phyloP scores from a whole-genome alignment of 768 basidiomycete genomes.

The Psilocybe tampanensis region DNA sequence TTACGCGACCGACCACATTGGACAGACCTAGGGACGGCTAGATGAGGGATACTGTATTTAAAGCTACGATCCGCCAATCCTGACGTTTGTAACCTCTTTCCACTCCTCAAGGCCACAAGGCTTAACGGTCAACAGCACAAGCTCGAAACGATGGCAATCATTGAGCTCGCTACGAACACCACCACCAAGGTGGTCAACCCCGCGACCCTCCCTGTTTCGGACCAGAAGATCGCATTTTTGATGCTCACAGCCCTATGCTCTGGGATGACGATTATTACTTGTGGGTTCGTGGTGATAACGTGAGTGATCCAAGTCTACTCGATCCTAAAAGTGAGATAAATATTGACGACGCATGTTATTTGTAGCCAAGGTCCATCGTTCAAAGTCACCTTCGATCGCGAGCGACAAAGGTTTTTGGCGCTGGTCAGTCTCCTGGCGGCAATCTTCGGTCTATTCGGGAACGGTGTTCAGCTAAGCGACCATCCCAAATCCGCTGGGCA shows the following conservation, averaged over 20 bases:
- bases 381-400: conserved; percentile 8
- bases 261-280: conserved; percentile 14
- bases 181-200: background rate
- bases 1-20: too few species aligned
- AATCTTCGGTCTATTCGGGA: conserved; percentile 11
- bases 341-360: background rate
- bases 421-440: conserved; percentile 16
- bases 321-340: background rate
- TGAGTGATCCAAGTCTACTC: background rate
- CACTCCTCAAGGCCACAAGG: too few species aligned
- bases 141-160: too few species aligned
- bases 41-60: too few species aligned
- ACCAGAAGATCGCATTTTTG: conserved; percentile 14
- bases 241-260: conserved; percentile 16
- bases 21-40: too few species aligned
- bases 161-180: background rate
- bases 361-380: conserved; percentile 10
- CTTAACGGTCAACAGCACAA: too few species aligned
- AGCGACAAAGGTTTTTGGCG: conserved; percentile 13
- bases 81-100: too few species aligned
- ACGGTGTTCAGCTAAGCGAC: conserved; percentile 11
- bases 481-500: conserved; percentile 13
- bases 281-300: conserved; percentile 14
- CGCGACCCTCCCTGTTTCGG: conserved; percentile 1
- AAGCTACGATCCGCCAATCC: too few species aligned